Evolutionary conservation across 2,329 filamentous ascomycete genomes (phyloP).

Genomic region (Nannizziopsis barbatae): DNA sequence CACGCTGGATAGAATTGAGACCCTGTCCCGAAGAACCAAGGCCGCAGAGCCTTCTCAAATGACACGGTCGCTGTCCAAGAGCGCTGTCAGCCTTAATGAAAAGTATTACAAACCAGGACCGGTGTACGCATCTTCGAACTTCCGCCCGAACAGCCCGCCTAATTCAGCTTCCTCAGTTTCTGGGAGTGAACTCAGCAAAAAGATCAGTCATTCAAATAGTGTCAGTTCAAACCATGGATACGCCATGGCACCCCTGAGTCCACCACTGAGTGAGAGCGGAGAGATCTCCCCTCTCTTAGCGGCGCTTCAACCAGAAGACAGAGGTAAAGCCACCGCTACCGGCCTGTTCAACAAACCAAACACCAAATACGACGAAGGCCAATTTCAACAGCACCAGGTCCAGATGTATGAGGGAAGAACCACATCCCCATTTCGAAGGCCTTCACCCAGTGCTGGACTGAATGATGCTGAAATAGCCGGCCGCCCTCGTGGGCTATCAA

Average conservation of each 20-base stretch:
- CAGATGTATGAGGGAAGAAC: constrained; percentile 68
- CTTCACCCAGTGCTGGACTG: constrained; percentile 8
- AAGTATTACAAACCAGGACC: constrained; percentile 30
- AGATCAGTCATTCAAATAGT: constrained; percentile 25
- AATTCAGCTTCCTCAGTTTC: constrained; percentile 31
- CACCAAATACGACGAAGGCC: constrained; percentile 70
- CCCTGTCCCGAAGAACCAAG: constrained; percentile 52
- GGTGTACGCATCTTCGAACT: constrained; percentile 21
- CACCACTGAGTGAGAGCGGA: constrained; percentile 59
- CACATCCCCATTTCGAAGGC: constrained; percentile 39
- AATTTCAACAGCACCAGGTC: constrained; percentile 69
- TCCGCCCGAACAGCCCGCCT: constrained; percentile 34
- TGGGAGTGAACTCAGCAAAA: constrained; percentile 28
- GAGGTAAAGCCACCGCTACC: constrained; percentile 68
- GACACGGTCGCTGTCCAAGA: constrained; percentile 40
- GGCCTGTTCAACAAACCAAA: constrained; percentile 61
- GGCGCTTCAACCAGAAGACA: constrained; percentile 61
- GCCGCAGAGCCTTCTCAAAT: constrained; percentile 42
- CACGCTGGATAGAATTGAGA: constrained; percentile 68
- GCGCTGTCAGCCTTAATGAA: constrained; percentile 56
- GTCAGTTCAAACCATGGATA: constrained; percentile 24
- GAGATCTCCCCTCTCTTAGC: constrained; percentile 51
- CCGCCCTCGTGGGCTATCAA: constrained; percentile 28
- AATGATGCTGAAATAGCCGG: constrained; percentile 17
- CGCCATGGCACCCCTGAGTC: constrained; percentile 50